Conservation (phyloP, 2,329 filamentous ascomycete species). For the Trichoderma polysporum region DNA sequence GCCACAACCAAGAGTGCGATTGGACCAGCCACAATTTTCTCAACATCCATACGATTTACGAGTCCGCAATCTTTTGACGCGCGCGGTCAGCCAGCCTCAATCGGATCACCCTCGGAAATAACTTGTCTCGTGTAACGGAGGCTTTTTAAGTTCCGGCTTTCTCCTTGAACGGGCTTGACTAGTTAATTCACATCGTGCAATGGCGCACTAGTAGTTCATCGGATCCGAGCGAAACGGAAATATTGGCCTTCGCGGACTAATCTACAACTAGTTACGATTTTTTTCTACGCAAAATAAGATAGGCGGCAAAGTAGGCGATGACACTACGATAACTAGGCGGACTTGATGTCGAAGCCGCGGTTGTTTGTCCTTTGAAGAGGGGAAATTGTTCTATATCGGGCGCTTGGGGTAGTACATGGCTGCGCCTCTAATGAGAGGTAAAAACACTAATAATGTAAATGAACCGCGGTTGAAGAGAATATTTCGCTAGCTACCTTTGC, state of each 20-base stretch:
- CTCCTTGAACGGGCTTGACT: background rate
- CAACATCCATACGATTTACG: background rate
- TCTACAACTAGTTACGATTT: background rate
- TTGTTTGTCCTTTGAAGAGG: background rate
- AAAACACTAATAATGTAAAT: background rate
- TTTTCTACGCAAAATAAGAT: too few species aligned
- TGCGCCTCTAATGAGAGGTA: background rate
- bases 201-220: background rate
- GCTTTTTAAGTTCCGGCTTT: background rate
- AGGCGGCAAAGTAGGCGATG: background rate
- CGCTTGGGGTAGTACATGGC: background rate
- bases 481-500: background rate
- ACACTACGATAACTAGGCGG: background rate
- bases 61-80: background rate
- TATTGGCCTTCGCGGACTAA: background rate
- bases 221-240: background rate
- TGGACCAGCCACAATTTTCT: background rate
- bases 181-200: background rate
- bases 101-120: background rate
- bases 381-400: background rate
- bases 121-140: background rate
- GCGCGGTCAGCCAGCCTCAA: background rate
- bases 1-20: background rate
- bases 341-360: background rate
- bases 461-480: background rate